These are phyloP conservation scores for Globisporangium heterothallicum DNA, from an alignment of 352 stramenopile genomes.

Conservation along the genomic window DNA sequence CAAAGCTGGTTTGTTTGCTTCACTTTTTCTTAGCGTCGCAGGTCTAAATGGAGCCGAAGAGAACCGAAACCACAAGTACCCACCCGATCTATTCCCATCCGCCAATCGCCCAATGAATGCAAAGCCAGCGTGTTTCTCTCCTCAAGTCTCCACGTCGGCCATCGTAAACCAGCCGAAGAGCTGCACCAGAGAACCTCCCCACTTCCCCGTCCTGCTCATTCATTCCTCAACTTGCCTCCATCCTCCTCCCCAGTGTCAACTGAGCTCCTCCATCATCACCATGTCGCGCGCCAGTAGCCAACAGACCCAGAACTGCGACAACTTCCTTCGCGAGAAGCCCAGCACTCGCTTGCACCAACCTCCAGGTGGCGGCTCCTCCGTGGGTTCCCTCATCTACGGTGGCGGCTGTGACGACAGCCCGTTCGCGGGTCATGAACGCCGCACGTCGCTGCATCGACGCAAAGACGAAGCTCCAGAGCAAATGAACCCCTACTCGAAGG, in stretches of 20 bases:
- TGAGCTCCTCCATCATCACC: slow-evolving; percentile 10
- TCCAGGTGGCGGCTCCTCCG: slow-evolving; percentile 60
- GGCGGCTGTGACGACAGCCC: slow-evolving; percentile 43
- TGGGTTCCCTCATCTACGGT: slow-evolving; percentile 75
- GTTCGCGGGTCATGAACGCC: slow-evolving; percentile 48
- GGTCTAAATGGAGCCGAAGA: too few relatives aligned
- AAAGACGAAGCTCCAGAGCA: slow-evolving; percentile 55
- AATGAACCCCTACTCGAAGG: slow-evolving; percentile 42
- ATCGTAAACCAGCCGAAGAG: too few relatives aligned
- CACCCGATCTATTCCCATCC: too few relatives aligned
- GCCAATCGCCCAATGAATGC: too few relatives aligned
- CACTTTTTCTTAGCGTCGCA: too few relatives aligned
- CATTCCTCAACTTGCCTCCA: slow-evolving; percentile 26
- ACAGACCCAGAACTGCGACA: slow-evolving; percentile 75
- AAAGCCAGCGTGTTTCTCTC: too few relatives aligned
- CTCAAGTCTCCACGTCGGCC: too few relatives aligned
- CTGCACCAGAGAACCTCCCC: too few relatives aligned
- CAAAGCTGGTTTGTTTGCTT: too few relatives aligned
- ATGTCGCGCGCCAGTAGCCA: slow-evolving; percentile 59
- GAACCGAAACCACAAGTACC: too few relatives aligned
- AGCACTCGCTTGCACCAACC: slow-evolving; percentile 70
- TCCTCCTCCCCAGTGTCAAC: background rate
- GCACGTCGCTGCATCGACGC: slow-evolving; percentile 21
- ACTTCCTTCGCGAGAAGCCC: slow-evolving; percentile 69
- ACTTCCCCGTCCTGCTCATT: background rate